Conservation (phyloP, 225 moss, liverwort and hornwort species). For the Rhytidiadelphus loreus region DNA sequence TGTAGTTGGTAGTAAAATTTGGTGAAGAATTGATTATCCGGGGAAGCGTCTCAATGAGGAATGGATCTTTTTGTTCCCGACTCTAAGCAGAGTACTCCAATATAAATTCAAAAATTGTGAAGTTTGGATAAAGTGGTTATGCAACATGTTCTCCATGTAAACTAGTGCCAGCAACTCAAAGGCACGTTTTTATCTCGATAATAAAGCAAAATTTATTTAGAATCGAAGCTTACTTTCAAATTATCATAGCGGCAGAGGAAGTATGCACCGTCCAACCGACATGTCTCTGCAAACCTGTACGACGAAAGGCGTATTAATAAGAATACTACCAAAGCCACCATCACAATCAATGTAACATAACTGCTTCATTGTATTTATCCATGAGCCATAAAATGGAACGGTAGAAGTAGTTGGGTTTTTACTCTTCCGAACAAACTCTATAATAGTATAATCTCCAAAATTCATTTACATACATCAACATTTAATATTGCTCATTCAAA, state of each 20-base stretch:
- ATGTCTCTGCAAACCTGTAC: slow-evolving; percentile 84
- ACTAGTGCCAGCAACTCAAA: neutral
- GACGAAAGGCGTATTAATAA: neutral
- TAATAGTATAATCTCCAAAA: neutral
- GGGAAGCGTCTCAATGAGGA: neutral
- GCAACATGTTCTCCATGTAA: neutral
- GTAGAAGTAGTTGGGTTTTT: neutral
- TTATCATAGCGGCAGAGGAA: slow-evolving; percentile 98
- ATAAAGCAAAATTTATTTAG: neutral
- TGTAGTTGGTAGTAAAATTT: neutral
- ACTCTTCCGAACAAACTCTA: neutral
- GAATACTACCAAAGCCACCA: neutral
- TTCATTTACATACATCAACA: neutral
- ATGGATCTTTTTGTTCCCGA: neutral
- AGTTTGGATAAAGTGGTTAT: neutral
- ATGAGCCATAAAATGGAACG: neutral
- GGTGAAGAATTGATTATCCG: neutral
- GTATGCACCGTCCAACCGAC: slow-evolving; percentile 87
- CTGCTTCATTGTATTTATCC: neutral
- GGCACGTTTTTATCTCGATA: neutral
- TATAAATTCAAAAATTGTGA: neutral
- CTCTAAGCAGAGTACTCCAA: neutral
- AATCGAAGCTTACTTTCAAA: slow-evolving; percentile 50
- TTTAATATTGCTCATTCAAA: neutral
- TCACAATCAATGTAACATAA: neutral